Conservation (phyloP, 805 yeast genomes). For the Wickerhamomyces canadensis region DNA sequence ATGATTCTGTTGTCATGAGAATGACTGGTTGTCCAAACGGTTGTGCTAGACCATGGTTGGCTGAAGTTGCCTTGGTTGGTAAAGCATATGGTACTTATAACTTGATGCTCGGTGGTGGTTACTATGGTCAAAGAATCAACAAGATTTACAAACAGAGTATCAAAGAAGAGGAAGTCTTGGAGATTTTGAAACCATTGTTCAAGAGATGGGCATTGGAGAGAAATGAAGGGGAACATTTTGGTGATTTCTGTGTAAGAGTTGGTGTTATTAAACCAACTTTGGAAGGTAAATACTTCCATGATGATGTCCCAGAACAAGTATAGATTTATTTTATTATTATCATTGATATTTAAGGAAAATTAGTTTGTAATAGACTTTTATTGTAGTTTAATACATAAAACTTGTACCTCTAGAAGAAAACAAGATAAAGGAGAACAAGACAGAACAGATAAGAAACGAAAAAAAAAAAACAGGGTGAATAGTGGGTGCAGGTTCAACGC, state of each 20-base stretch:
- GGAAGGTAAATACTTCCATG: constrained; percentile 94
- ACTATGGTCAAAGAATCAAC: constrained; percentile 87
- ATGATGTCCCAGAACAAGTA: constrained; percentile 65
- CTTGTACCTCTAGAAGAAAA: too few species aligned
- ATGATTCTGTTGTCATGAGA: constrained; percentile 92
- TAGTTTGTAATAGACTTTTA: too few species aligned
- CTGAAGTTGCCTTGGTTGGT: constrained; percentile 93
- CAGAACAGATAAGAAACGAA: not conserved
- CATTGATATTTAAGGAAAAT: too few species aligned
- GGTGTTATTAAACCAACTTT: constrained; percentile 86
- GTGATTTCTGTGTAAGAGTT: constrained; percentile 82
- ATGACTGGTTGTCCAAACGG: constrained; percentile 99
- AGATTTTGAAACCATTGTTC: constrained; percentile 75
- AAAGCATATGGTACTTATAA: constrained; percentile 93
- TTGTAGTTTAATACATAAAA: too few species aligned
- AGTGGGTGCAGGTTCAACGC: not conserved
- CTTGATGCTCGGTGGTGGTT: constrained; percentile 93
- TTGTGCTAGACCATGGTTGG: constrained; percentile 97
- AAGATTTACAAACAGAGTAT: constrained; percentile 84
- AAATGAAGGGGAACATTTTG: constrained; percentile 87
- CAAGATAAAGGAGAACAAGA: too few species aligned
- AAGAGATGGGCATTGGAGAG: constrained; percentile 94
- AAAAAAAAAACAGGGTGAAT: not conserved
- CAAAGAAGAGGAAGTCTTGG: constrained; percentile 83
- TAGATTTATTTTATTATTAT: too few species aligned